These are phyloP conservation scores for Trichoderma parareesei DNA, from an alignment of 495 filamentous ascomycete genomes.

Conservation along the genomic window DNA sequence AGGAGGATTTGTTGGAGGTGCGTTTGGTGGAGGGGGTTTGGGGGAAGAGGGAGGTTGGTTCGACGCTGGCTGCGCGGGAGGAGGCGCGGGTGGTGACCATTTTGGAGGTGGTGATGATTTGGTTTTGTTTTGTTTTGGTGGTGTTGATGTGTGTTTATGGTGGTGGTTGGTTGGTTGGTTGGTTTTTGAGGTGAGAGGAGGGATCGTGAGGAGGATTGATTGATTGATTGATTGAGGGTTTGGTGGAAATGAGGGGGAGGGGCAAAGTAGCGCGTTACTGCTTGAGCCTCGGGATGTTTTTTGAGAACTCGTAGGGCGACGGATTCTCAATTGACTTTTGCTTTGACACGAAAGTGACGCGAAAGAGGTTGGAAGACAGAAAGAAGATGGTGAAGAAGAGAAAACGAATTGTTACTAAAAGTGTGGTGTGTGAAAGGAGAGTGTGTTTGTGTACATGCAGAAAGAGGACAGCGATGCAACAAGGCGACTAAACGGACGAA, in stretches of 20 bases:
- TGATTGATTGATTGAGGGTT: not conserved
- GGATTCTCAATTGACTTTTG: not conserved
- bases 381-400: not conserved
- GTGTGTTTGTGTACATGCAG: not conserved
- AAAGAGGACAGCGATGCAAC: conserved; percentile 4
- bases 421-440: not conserved
- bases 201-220: conserved; percentile 3
- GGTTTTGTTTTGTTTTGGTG: not conserved
- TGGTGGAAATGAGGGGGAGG: not conserved
- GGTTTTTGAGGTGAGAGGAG: conserved; percentile 1
- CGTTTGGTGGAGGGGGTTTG: conserved; percentile 3
- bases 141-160: not conserved
- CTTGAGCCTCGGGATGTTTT: no score
- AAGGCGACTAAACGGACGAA: not conserved
- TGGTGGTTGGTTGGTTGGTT: not conserved
- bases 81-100: conserved; percentile 12
- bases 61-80: conserved; percentile 6
- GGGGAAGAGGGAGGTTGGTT: conserved; percentile 6
- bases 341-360: no score
- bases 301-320: not conserved
- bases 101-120: conserved; percentile 3
- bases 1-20: not conserved
- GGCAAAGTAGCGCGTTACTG: conserved; percentile 3
- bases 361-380: not conserved
- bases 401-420: no score